Conservation (phyloP, 148 eudicot genomes). For the Vaccinium darrowii region DNA sequence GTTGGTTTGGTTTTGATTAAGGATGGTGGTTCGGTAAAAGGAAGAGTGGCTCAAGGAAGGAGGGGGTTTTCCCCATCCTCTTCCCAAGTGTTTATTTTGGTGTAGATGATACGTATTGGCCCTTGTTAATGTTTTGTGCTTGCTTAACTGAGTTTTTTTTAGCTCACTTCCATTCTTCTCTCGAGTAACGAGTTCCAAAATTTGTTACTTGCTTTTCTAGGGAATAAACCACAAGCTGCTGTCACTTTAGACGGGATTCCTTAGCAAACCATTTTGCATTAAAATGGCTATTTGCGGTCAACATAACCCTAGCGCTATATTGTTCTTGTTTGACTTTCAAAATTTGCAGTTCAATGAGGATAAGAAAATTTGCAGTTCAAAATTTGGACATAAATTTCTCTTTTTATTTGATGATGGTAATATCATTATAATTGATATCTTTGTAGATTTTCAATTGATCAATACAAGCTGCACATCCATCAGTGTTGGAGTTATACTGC, state of each 20-base stretch:
- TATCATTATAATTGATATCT: background rate
- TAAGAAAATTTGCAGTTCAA: background rate
- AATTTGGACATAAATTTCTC: background rate
- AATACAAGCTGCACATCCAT: background rate
- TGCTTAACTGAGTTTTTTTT: background rate
- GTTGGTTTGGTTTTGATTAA: background rate
- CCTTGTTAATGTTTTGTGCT: background rate
- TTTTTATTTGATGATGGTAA: background rate
- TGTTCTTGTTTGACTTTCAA: background rate
- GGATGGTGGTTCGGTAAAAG: background rate
- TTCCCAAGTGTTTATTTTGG: background rate
- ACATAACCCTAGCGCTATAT: background rate
- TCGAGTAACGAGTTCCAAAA: background rate
- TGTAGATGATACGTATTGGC: no score
- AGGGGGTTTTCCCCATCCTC: background rate
- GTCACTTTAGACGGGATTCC: background rate
- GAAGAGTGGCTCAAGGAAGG: no score
- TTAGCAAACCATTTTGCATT: background rate
- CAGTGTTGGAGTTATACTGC: background rate
- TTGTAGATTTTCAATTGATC: conserved; percentile 3
- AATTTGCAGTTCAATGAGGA: background rate
- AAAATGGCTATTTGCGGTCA: background rate
- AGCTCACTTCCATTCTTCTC: background rate
- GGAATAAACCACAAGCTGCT: background rate
- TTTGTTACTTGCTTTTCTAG: background rate